phyloP scores from a whole-genome alignment of 2,329 filamentous ascomycete species.

The Plectosphaerella plurivora region DNA sequence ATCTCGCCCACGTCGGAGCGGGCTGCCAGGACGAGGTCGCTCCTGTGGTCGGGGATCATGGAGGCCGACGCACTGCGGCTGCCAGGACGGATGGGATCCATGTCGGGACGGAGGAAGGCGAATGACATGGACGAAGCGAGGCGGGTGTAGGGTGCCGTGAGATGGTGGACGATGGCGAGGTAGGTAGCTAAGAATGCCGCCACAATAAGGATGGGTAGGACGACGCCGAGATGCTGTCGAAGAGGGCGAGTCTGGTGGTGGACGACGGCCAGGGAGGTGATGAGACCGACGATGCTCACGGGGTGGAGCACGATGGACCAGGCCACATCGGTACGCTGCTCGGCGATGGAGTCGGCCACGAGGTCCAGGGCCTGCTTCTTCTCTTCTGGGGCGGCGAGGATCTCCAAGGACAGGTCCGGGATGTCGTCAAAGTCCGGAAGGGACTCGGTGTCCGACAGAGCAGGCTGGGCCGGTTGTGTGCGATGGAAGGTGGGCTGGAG shows the following conservation, averaged over 20 bases:
- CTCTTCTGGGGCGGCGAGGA: slow-evolving; percentile 50
- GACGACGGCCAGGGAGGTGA: slow-evolving; percentile 34
- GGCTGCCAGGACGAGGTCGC: slow-evolving; percentile 59
- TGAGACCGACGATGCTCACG: slow-evolving; percentile 43
- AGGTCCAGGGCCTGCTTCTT: slow-evolving; percentile 66
- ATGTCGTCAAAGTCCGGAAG: slow-evolving; percentile 42
- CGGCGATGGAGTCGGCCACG: slow-evolving; percentile 75
- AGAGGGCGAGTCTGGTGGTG: slow-evolving; percentile 43
- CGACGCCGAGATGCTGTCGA: slow-evolving; percentile 46
- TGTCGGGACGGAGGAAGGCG: slow-evolving; percentile 52
- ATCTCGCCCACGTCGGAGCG: slow-evolving; percentile 59
- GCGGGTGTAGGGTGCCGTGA: slow-evolving; percentile 57
- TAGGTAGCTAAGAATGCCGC: slow-evolving; percentile 60
- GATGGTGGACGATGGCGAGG: slow-evolving; percentile 56
- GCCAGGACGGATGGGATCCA: slow-evolving; percentile 24
- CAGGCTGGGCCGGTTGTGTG: slow-evolving; percentile 29
- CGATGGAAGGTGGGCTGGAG: slow-evolving; percentile 38
- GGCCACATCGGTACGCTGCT: slow-evolving; percentile 70
- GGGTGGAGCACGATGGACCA: slow-evolving; percentile 61
- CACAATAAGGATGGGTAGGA: slow-evolving; percentile 45
- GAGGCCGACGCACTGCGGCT: slow-evolving; percentile 21
- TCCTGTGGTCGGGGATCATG: slow-evolving; percentile 24
- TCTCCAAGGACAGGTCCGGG: slow-evolving; percentile 60
- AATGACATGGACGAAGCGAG: slow-evolving; percentile 57
- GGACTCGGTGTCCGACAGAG: slow-evolving; percentile 31